Conservation (phyloP, 2,329 filamentous ascomycete genomes). For the Sarocladiaceae sp. region DNA sequence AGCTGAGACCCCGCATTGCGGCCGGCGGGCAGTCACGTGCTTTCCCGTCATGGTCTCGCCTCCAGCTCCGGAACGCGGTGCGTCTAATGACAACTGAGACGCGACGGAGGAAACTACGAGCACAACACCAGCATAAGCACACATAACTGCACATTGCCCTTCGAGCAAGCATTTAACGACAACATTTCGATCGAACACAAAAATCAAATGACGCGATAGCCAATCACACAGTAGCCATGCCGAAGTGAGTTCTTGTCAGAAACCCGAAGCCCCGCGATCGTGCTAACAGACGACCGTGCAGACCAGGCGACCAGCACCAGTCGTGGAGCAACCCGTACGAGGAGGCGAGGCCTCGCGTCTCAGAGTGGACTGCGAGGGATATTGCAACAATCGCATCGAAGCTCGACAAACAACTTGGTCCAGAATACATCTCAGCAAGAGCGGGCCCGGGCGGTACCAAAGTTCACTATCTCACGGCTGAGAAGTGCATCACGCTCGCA, state of each 20-base stretch:
- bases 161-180: not conserved
- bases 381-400: slow-evolving; percentile 82
- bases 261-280: not conserved
- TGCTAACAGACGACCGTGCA: slow-evolving; percentile 27
- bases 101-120: not conserved
- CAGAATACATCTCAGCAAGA: slow-evolving; percentile 88
- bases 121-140: slow-evolving; percentile 4
- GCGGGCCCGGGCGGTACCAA: slow-evolving; percentile 76
- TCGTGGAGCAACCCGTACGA: slow-evolving; percentile 72
- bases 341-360: slow-evolving; percentile 60
- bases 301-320: slow-evolving; percentile 60
- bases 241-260: slow-evolving; percentile 31
- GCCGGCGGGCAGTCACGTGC: slow-evolving; percentile 19
- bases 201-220: slow-evolving; percentile 19
- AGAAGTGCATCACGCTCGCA: slow-evolving; percentile 91
- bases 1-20: not conserved
- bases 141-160: too few species aligned
- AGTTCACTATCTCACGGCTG: slow-evolving; percentile 90
- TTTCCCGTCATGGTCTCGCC: slow-evolving; percentile 20
- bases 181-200: not conserved
- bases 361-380: slow-evolving; percentile 80
- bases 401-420: slow-evolving; percentile 88
- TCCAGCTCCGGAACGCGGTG: slow-evolving; percentile 10
- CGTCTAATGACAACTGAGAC: not conserved
- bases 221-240: slow-evolving; percentile 27